Conservation (phyloP, 2,329 filamentous ascomycete genomes). For the Leptographium flavum region DNA sequence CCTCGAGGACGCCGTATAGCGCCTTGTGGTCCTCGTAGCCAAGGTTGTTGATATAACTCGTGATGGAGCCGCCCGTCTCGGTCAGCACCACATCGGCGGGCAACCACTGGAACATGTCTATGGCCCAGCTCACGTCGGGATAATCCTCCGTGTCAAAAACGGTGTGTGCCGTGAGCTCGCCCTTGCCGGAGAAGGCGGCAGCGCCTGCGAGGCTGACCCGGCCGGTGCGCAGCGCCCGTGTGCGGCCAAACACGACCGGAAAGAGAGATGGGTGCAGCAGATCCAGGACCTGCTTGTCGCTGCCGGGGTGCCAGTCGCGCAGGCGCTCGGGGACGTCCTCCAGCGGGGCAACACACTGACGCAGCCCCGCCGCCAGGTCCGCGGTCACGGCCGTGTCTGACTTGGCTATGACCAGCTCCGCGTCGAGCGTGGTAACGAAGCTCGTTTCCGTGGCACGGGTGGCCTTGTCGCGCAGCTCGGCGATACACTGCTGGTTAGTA, state of each 20-base stretch:
- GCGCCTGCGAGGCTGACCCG: constrained; percentile 16
- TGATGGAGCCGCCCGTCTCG: constrained; percentile 17
- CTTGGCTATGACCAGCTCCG: constrained; percentile 29
- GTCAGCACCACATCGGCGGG: constrained; percentile 22
- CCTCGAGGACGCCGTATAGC: constrained; percentile 22
- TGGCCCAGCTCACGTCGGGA: not conserved
- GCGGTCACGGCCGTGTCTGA: constrained; percentile 31
- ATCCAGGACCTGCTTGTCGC: constrained; percentile 37
- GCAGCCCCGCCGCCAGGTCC: constrained; percentile 19
- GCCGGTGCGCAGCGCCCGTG: constrained; percentile 18
- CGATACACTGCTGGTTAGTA: constrained; percentile 17
- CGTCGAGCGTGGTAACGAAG: constrained; percentile 29
- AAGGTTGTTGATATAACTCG: constrained; percentile 31
- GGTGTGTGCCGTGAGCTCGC: constrained; percentile 9
- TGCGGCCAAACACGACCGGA: constrained; percentile 31
- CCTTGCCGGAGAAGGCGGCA: constrained; percentile 13
- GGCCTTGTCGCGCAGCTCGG: constrained; percentile 36
- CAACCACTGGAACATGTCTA: constrained; percentile 18
- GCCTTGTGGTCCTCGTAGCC: constrained; percentile 20
- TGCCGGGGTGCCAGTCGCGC: constrained; percentile 41
- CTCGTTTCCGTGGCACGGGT: constrained; percentile 23
- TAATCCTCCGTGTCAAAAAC: no score
- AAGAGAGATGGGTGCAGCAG: constrained; percentile 46
- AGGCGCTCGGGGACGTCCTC: constrained; percentile 23
- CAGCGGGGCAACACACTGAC: constrained; percentile 24